Evolutionary conservation across 495 filamentous ascomycete species (phyloP), one percentile per base, ranked within the genome.

Genomic region (Xanthoparmelia taractica): DNA sequence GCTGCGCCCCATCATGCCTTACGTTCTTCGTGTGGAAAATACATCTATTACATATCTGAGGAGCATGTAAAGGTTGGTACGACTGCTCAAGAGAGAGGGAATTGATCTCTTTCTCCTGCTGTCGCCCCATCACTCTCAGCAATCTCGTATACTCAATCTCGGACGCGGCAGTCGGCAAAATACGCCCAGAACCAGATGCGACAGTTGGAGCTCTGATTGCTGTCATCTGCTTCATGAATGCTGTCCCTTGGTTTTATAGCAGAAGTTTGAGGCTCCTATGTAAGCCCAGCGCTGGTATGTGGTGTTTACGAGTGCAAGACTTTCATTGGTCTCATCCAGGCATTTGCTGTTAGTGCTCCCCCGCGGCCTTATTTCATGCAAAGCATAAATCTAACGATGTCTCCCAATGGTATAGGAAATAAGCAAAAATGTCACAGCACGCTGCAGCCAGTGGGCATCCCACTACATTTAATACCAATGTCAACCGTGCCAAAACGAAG

Each of bases 401-500:
- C 27, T 17, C 36, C 18, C 27, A 7, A 15, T n/a, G 38, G 34
- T 12, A 18, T 41, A 41, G 29, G 38, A 63, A 29, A 33, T 33
- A 7, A 34, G 36, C 40, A 40, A 57, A 4, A 63, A 70, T 71
- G 67, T 63, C 63, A 66, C 68, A 55, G 61, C 63, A 23, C 41
- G 72, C 25, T 18, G 23, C 64, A 41, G 55, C 58, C 31, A 61
- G 59, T 38, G 74, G 71, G 68, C 78, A 71, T 55, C 79, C 85
- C 37, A 71, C 82, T 23, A 82, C 83, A 50, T 90, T 84, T 73
- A 84, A 80, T 69, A 82, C 92, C 17, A 96, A 97, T 71, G 87
- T 96, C 34, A 91, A 89, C 74, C 88, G 94, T 63, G 79, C 87
- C 38, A 96, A 96, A 76, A 97, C 94, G 23, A 91, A 85, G 75